Base-by-base conservation (phyloP, 345 rosid species). In the Clarkia xantiana region DNA sequence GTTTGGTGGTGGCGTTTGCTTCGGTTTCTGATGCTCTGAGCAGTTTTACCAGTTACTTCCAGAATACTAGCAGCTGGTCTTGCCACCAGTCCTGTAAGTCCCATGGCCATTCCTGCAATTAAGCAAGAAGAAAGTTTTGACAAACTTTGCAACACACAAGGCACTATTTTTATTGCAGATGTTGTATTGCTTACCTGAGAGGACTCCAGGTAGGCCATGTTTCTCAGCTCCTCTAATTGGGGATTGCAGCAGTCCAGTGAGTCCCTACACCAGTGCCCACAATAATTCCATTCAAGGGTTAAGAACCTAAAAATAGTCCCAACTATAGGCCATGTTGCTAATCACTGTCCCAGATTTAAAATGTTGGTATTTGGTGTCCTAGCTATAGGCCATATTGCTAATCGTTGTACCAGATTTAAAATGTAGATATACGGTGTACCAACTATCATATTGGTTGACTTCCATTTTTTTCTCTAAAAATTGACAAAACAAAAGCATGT, bases 131-230 rank as follows among this genome's bases (percentile, higher is more conserved):
- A 17, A 9, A 52, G 22, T 43, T n/a, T 18, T 1, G 46, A 39
- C 36, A 44, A n/a, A 44, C 11, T 11, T 20, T 17, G 10, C 6
- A 54, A 10, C n/a, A 3, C 36, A 29, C 36, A 29, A 29, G 36
- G 36, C 5, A 29, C 7, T 29, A 29, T 7, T 29, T n/a, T n/a
- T n/a, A n/a, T n/a, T n/a, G n/a, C n/a, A n/a, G n/a, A n/a, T n/a
- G n/a, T n/a, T n/a, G n/a, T n/a, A n/a, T n/a, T n/a, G n/a, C n/a
- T 54, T 74, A 86, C 97, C 95, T 71, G 97, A 90, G 53, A 90
- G 67, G 53, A 90, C 76, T 15, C 95, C 97, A 3, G 97, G 95
- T 68, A 90, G 86, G 61, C 97, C 97, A 36, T 81, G 82, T 62
- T 81, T 86, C 77, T 86, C 95, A 39, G 78, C 94, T 74, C 79